These are phyloP conservation scores for Rubus parviflorus DNA, from an alignment of 306 rosid species.

Conservation along the genomic window DNA sequence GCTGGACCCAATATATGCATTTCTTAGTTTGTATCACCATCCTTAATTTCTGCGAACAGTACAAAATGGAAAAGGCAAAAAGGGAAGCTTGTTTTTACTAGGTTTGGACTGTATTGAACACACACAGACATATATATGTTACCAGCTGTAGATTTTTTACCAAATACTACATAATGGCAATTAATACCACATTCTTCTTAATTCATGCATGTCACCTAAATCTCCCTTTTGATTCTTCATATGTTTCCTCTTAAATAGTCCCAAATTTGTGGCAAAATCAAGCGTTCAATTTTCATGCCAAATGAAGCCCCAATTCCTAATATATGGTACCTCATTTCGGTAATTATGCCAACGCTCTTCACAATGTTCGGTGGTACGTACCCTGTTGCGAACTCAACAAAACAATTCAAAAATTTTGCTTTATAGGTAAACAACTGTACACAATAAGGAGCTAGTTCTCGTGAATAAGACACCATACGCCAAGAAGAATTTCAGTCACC, in stretches of 20 bases:
- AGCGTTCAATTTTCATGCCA: not conserved
- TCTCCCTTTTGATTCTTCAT: not conserved
- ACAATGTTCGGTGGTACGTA: too few species aligned
- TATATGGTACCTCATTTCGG: not conserved
- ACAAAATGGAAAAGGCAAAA: not conserved
- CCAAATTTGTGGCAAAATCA: not conserved
- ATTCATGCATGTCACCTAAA: not conserved
- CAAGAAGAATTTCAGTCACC: too few species aligned
- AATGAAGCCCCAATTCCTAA: not conserved
- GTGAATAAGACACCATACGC: too few species aligned
- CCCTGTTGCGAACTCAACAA: not conserved
- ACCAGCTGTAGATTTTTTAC: not conserved
- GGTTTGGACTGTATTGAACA: not conserved
- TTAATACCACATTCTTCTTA: not conserved
- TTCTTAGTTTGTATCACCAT: conserved; percentile 12
- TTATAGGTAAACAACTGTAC: too few species aligned
- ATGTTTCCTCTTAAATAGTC: not conserved
- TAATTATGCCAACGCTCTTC: not conserved
- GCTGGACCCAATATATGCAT: not conserved
- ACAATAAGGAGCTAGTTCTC: too few species aligned
- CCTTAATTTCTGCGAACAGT: not conserved
- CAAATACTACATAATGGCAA: not conserved
- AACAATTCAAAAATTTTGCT: not conserved
- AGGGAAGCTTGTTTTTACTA: not conserved
- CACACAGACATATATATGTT: too few species aligned